These are phyloP conservation scores for Backusella circina DNA, from an alignment of 192 early-diverging fungal genomes.

Conservation along the genomic window DNA sequence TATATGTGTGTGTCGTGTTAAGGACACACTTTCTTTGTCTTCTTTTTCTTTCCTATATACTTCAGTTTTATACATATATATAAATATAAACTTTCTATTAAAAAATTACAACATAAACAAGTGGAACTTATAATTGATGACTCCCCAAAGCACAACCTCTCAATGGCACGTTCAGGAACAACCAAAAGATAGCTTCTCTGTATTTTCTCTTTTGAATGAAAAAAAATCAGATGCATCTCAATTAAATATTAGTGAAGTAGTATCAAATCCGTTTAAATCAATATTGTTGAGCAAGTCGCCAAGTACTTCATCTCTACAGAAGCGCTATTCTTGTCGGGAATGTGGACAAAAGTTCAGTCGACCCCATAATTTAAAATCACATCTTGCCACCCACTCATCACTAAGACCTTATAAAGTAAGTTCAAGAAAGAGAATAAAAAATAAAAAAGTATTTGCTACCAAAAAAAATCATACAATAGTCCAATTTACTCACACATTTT, in stretches of 20 bases:
- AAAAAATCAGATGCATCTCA: background rate
- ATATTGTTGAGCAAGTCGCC: background rate
- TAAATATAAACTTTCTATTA: background rate
- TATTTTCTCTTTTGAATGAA: background rate
- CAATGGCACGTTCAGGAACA: background rate
- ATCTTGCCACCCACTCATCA: conserved; percentile 21
- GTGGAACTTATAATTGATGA: background rate
- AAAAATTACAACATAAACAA: background rate
- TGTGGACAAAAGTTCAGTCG: conserved; percentile 26
- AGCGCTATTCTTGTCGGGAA: conserved; percentile 17
- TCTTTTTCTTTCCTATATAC: background rate
- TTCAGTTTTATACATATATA: background rate
- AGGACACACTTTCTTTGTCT: too few relatives aligned
- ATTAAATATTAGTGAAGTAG: background rate
- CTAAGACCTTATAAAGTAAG: conserved; percentile 26
- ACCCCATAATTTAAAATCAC: conserved; percentile 29
- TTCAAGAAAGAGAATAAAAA: background rate
- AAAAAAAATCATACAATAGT: background rate
- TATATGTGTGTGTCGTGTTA: too few relatives aligned
- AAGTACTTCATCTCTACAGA: background rate
- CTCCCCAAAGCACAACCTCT: background rate
- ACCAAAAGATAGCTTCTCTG: background rate
- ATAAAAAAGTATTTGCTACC: background rate
- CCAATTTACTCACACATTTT: background rate
- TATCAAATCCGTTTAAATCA: background rate